Base-by-base conservation (phyloP, 192 early-diverging fungal genomes). In the Linnemannia zychae region DNA sequence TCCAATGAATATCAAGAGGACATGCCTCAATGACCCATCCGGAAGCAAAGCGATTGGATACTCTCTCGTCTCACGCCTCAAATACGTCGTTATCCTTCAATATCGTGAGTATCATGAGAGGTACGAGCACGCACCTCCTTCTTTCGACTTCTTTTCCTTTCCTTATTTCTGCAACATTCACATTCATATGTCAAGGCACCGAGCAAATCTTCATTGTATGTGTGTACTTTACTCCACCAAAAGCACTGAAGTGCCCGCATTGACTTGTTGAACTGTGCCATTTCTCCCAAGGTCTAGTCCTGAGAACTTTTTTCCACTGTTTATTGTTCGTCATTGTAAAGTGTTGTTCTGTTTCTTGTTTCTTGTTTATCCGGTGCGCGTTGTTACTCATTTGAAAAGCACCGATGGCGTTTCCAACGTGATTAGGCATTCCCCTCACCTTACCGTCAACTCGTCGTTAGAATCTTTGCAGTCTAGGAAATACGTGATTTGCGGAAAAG, bases 21-120 rank as follows among this genome's bases (percentile, higher is more conserved):
- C 57, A 63, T 31, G 28, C 24, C 2, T 28, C 57, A 1, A 63
- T 63, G 57, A 63, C 57, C 57, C 9, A 60, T 13, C 28, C 3
- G 57, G 57, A 63, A 63, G 57, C 57, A 63, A 63, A 15, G 57
- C 57, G 57, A 63, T 63, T 63, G 57, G 57, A 63, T 12, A 15
- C 24, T 31, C 57, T 15, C 20, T 63, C 24, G 24, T 63, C 57
- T 63, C 57, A 63, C 24, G 57, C 57, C 57, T 53, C 52, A n/a
- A n/a, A n/a, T n/a, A n/a, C n/a, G n/a, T n/a, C n/a, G n/a, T n/a
- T n/a, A n/a, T n/a, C n/a, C n/a, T n/a, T n/a, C 52, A 9, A 44
- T 9, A 9, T 44, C 40, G 40, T 44, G 40, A 44, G 40, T 9
- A 3, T 9, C 4, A 44, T 44, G 40, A 44, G 40, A 12, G 57